Base-by-base conservation (phyloP, 2,329 filamentous ascomycete species). In the Ophiobolus disseminans region DNA sequence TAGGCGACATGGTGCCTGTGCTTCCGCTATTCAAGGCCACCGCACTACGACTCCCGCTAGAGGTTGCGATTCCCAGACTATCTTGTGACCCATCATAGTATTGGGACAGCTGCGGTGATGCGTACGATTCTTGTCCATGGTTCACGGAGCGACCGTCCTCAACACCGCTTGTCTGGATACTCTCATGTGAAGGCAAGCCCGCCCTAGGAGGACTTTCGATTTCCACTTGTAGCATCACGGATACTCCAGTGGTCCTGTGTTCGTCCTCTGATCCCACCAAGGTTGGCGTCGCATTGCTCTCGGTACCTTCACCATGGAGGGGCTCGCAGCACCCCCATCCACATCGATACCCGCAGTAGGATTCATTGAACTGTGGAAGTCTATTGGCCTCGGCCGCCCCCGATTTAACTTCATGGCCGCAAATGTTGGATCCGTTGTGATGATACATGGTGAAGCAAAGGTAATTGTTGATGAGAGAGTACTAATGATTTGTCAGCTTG, bases 331-430 rank as follows among this genome's bases (percentile, higher is more conserved):
- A 62, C 8, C 63, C 61, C 40, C 55, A 58, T 16, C 60, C 61
- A 31, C 62, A 66, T 16, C 53, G 56, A 38, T 59, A 68, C 6
- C 63, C 53, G 30, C 62, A 66, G 8, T 60, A 56, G 2, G 55
- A 55, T 19, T 48, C 42, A 17, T 68, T 65, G 22, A 60, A 48
- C 14, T 65, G 64, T 16, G 62, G 58, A 20, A 60, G 59, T 30
- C 60, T 47, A 23, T 55, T 22, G 0, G 50, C 39, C 10, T 55
- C 50, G 1, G 54, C 41, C 5, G 25, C 14, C 20, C 51, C 61
- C 7, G 42, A 48, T 5, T 42, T 16, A n/a, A 20, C 11, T 4
- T 38, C 19, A 23, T 14, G 16, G 7, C 10, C 9, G 10, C 16
- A 11, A n/a, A 14, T 14, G n/a, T 32, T 13, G 9, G 10, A 5